Evolutionary conservation across 2,329 filamentous ascomycete species (phyloP), one percentile per base, ranked within the genome.

Genomic region (Periconia digitata): DNA sequence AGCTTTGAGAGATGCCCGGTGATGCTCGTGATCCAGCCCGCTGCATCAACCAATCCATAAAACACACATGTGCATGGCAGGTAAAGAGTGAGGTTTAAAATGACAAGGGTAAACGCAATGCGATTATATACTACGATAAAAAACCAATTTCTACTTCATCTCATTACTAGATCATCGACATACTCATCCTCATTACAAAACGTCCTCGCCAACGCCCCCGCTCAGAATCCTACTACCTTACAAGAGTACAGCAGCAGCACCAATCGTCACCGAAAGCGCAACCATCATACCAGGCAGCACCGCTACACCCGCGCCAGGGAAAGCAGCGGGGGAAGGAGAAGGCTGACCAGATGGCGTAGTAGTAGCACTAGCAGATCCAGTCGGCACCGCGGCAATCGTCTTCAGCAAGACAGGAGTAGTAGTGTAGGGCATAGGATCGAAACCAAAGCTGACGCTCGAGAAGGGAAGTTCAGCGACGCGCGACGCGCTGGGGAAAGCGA

Each of bases 361-460:
- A 6, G 53, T 47, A 34, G 55, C 44, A 27, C 43, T 50, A 1
- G 45, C 49, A 0, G 18, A 20, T 10, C 48, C n/a, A 12, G 53
- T 58, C 8, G 57, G 51, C n/a, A 63, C 38, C 8, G 62, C 54
- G 37, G 54, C 59, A 43, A 59, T 45, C 6, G 62, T 65, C 43
- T 62, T 51, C 1, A 64, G 56, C 36, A 65, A 40, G 42, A 50
- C 52, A 1, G 60, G 60, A 2, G 60, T 65, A 1, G 58, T 63
- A 1, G 62, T 47, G 43, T 58, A 65, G 1, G 53, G 53, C 55
- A 60, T 60, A 6, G 54, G 22, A 37, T 65, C 61, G 0, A 45
- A 49, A 8, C 21, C 50, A n/a, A 65, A 63, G n/a, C 55, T 46
- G 2, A 65, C 48, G n/a, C 50, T 61, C 1, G 55, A 39, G 22